Percentiles rank a stretch among this genome's conserved stretches.
Evolutionary conservation across 495 filamentous ascomycete species (phyloP).

Genomic region (Penicillium cinerascens): DNA sequence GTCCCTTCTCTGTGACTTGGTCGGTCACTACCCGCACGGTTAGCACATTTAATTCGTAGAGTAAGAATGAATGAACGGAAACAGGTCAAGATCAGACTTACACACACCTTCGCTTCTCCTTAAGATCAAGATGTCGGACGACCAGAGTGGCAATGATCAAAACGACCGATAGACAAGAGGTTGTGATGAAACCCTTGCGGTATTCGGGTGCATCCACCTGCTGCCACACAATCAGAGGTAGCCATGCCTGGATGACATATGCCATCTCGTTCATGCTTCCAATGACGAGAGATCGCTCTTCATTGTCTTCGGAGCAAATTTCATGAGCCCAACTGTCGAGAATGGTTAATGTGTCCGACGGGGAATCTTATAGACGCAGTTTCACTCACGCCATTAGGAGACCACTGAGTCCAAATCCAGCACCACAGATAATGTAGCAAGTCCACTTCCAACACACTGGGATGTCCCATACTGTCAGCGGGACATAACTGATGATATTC

Average conservation of each 20-base stretch:
- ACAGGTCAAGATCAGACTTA: conserved; percentile 5
- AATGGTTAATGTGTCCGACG: neutral
- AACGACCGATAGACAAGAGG: conserved; percentile 29
- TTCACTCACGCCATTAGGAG: conserved; percentile 40
- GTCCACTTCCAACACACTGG: conserved; percentile 43
- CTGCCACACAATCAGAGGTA: conserved; percentile 50
- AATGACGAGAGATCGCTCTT: conserved; percentile 49
- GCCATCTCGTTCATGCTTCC: conserved; percentile 50
- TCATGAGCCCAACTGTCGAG: conserved; percentile 46
- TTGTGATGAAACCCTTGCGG: conserved; percentile 46
- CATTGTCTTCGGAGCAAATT: conserved; percentile 49
- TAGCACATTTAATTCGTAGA: neutral
- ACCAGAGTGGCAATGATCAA: conserved; percentile 29
- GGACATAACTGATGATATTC: conserved; percentile 38
- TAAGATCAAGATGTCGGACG: conserved; percentile 33
- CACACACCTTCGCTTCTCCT: conserved; percentile 31
- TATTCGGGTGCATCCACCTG: conserved; percentile 49
- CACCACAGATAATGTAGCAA: conserved; percentile 39
- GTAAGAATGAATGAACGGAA: neutral
- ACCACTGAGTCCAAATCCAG: conserved; percentile 39
- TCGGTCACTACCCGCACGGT: neutral
- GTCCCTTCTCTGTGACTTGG: neutral
- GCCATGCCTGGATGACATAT: conserved; percentile 48
- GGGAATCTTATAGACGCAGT: neutral
- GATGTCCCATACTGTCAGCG: conserved; percentile 44